Evolutionary conservation across 23 red algal genomes (phyloP), one percentile per base, ranked within the genome.

Genomic region (Gracilaria gracilis): DNA sequence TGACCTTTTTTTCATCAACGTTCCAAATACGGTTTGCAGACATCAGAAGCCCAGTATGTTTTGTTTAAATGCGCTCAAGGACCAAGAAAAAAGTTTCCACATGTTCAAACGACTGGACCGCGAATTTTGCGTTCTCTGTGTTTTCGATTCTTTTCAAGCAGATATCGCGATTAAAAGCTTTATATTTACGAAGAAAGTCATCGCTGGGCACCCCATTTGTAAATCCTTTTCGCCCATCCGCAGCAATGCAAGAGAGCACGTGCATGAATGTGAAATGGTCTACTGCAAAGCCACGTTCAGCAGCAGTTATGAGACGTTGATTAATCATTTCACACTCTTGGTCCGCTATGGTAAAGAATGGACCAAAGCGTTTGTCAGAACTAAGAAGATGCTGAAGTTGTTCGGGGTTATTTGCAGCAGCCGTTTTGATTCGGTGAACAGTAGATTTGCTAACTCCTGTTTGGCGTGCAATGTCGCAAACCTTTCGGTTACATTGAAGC

Each of bases 41-140:
- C 2, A 6, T 2, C 27, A 79, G 61, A 1, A 89, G 31, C 0
- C 35, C 67, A 36, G 49, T 4, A 32, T 65, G 67, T 6, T 4
- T 38, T 24, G 69, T 59, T 35, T 47, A n/a, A 46, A 89, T 55
- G 20, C 74, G 25, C 7, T 79, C 40, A 17, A 89, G 50, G 15
- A 57, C 58, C 1, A 31, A 67, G 71, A 89, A 89, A 21, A 89
- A 79, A 44, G 27, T 89, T 2, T 89, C 48, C 4, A 89, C 31
- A 23, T 85, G 57, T 37, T 29, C 53, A 23, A 40, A 67, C 5
- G 55, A 61, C 40, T 67, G 31, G 4, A 33, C 81, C 1, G 39
- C 25, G 3, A 85, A 1, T 23, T 66, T 85, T 9, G 81, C 81
- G n/a, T 64, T 19, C 21, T 70, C 27, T 42, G 31, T 40, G 36